phyloP scores from a whole-genome alignment of 371 early-diverging fungal species.

The Parasitella parasitica region DNA sequence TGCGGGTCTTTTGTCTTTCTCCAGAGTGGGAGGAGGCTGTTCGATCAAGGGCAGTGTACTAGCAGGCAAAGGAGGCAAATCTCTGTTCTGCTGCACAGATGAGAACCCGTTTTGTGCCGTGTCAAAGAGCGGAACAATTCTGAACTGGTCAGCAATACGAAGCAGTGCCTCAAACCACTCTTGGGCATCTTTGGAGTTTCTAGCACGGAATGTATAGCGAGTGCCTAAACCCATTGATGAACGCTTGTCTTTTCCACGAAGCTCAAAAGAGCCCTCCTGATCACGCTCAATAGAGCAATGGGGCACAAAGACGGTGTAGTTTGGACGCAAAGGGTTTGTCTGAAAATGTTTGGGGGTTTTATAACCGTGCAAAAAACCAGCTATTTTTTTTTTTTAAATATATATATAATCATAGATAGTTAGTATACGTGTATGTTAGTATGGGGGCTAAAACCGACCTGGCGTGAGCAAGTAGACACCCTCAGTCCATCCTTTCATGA shows the following conservation, averaged over 20 bases:
- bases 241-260: conserved; percentile 26
- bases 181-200: conserved; percentile 2
- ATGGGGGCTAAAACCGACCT: conserved; percentile 25
- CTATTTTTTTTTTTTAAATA: conserved; percentile 4
- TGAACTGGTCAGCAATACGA: conserved; percentile 5
- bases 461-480: conserved; percentile 46
- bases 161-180: conserved; percentile 13
- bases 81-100: conserved; percentile 8
- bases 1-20: not conserved
- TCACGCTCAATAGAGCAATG: conserved; percentile 16
- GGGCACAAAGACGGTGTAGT: conserved; percentile 37
- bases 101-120: not conserved
- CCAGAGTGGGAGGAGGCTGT: not conserved
- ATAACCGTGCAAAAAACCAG: conserved; percentile 51
- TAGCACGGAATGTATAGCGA: conserved; percentile 12
- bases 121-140: conserved; percentile 5
- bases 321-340: conserved; percentile 31
- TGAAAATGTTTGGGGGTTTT: conserved; percentile 38
- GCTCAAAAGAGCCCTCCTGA: conserved; percentile 27
- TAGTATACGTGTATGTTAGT: not conserved
- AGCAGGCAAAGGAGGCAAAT: conserved; percentile 21
- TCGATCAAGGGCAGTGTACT: conserved; percentile 9
- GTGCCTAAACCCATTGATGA: conserved; percentile 8
- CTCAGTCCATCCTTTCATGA: conserved; percentile 32
- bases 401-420: not conserved